Conservation (phyloP, 345 rosid species). For the Carallia brachiata region DNA sequence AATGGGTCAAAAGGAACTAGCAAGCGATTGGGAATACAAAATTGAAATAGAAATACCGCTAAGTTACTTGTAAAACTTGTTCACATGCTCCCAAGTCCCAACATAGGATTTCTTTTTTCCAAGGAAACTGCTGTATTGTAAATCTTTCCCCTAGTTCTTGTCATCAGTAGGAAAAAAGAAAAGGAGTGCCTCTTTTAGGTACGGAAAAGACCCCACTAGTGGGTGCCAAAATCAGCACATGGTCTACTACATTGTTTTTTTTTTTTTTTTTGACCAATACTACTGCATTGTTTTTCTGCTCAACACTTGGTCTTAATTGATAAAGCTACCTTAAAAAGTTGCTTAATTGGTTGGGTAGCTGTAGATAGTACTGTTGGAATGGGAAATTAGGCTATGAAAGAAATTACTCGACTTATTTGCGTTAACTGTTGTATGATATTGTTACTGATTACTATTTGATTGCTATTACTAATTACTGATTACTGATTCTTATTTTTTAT, state of each 20-base stretch:
- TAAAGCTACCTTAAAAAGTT: too few species aligned
- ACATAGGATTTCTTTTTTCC: too few species aligned
- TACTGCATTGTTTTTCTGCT: slow-evolving; percentile 12
- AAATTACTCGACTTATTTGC: too few species aligned
- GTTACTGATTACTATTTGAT: too few species aligned
- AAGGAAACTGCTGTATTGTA: too few species aligned
- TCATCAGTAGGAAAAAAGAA: background rate
- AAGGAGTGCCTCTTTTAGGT: background rate
- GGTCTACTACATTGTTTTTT: slow-evolving; percentile 10
- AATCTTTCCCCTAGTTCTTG: too few species aligned
- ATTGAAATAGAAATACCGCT: background rate
- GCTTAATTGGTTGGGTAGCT: too few species aligned
- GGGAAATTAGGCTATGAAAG: too few species aligned
- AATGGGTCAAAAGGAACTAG: background rate
- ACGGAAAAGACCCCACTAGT: background rate
- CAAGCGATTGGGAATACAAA: background rate
- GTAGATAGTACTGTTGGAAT: too few species aligned
- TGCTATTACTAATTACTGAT: too few species aligned
- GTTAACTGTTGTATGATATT: too few species aligned
- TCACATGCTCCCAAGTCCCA: slow-evolving; percentile 8
- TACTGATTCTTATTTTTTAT: too few species aligned
- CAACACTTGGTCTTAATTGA: background rate
- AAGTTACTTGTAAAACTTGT: slow-evolving; percentile 41
- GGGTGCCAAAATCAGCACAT: background rate
- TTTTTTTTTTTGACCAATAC: background rate